Evolutionary conservation across 441 rosid species (phyloP).

Genomic region (Gossypium lobatum): DNA sequence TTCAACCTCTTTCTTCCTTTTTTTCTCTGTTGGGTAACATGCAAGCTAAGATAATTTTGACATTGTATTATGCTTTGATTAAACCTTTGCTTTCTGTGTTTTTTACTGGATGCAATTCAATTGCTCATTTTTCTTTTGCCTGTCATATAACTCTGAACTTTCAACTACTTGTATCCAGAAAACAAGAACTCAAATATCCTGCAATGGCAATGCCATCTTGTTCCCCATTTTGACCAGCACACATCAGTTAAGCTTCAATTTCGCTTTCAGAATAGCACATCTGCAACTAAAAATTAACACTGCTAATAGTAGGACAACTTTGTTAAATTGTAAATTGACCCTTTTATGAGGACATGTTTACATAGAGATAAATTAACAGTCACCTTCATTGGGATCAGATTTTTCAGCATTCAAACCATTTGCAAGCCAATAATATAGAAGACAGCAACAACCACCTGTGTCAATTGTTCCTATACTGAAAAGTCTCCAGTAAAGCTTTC

Average conservation of each 20-base stretch:
- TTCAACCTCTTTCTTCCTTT: background rate
- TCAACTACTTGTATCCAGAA: background rate
- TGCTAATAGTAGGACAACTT: background rate
- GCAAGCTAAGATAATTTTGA: too few relatives aligned
- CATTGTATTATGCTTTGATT: background rate
- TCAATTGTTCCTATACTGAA: background rate
- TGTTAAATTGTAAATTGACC: background rate
- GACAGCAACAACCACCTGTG: background rate
- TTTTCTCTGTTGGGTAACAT: background rate
- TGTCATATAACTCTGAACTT: background rate
- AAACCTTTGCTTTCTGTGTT: background rate
- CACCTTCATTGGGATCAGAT: background rate
- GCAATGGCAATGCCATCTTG: background rate
- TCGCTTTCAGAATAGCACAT: too few relatives aligned
- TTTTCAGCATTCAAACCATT: background rate
- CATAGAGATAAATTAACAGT: conserved; percentile 1
- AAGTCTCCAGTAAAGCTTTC: background rate
- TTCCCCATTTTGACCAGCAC: background rate
- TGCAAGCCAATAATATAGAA: background rate
- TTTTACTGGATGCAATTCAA: background rate
- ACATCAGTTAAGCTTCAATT: too few relatives aligned
- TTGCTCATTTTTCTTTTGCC: background rate
- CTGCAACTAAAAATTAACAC: background rate
- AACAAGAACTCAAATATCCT: background rate
- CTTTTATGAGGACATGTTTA: background rate